Evolutionary conservation across 2,329 filamentous ascomycete genomes (phyloP).

Genomic region (Xylaria sp.): DNA sequence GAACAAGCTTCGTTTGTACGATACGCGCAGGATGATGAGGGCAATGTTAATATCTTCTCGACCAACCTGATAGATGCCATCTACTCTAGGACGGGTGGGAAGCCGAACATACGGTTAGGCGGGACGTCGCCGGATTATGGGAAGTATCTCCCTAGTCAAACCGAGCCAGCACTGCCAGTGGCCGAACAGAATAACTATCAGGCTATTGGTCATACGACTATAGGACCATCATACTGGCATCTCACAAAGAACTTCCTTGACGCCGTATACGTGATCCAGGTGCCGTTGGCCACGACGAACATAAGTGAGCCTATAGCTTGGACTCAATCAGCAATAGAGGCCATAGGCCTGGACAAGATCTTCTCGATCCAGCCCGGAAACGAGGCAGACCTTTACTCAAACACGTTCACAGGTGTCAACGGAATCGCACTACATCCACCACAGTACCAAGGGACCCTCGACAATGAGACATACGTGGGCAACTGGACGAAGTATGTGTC

Average conservation of each 20-base stretch:
- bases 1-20: constrained; percentile 51
- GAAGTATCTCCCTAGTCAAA: constrained; percentile 49
- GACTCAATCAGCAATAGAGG: constrained; percentile 47
- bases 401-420: constrained; percentile 43
- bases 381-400: constrained; percentile 51
- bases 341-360: constrained; percentile 50
- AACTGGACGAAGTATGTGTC: constrained; percentile 52
- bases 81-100: constrained; percentile 51
- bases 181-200: constrained; percentile 52
- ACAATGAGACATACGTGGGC: constrained; percentile 51
- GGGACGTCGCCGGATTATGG: constrained; percentile 54
- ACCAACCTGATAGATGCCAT: constrained; percentile 51
- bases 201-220: constrained; percentile 50
- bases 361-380: constrained; percentile 53
- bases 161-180: constrained; percentile 48
- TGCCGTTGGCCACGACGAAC: constrained; percentile 52
- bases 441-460: constrained; percentile 50
- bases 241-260: constrained; percentile 49
- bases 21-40: constrained; percentile 49
- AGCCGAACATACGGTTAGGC: constrained; percentile 52
- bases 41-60: constrained; percentile 51
- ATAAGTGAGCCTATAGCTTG: constrained; percentile 52
- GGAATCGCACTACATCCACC: constrained; percentile 50
- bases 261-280: constrained; percentile 52
- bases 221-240: constrained; percentile 52